Percentiles rank a stretch among this genome's conserved stretches.
Conservation (phyloP, 78 protist species). For the Emiliania huxleyi region DNA sequence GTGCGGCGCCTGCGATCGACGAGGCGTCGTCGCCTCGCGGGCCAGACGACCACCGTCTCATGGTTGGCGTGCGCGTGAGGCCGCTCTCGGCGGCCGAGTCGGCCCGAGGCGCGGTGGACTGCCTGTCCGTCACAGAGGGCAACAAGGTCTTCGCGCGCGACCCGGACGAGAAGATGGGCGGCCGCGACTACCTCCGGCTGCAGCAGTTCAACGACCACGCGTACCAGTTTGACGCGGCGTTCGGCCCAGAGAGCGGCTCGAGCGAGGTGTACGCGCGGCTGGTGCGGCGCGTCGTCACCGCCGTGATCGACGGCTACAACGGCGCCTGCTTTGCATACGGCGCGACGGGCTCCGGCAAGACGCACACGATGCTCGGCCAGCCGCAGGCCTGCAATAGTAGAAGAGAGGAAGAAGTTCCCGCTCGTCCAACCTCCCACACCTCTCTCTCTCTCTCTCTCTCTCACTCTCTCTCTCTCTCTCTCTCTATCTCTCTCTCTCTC, state of each 20-base stretch:
- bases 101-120: not conserved
- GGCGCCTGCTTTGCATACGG: constrained; percentile 49
- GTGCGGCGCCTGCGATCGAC: too few species aligned
- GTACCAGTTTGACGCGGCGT: not conserved
- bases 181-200: not conserved
- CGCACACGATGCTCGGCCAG: constrained; percentile 38
- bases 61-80: constrained; percentile 4
- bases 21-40: too few species aligned
- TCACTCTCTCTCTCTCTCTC: too few species aligned
- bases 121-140: not conserved
- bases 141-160: not conserved
- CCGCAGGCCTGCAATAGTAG: too few species aligned
- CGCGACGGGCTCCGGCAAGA: constrained; percentile 45
- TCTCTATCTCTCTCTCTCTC: too few species aligned
- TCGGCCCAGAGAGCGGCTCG: not conserved
- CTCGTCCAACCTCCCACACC: too few species aligned
- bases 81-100: not conserved
- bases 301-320: constrained; percentile 27
- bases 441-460: too few species aligned
- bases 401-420: too few species aligned
- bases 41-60: too few species aligned
- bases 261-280: not conserved
- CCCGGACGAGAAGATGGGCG: constrained; percentile 34
- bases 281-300: not conserved
- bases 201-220: not conserved